These are phyloP conservation scores for Aechmea fasciata DNA, from an alignment of 176 grass and related monocot species.

Conservation along the genomic window DNA sequence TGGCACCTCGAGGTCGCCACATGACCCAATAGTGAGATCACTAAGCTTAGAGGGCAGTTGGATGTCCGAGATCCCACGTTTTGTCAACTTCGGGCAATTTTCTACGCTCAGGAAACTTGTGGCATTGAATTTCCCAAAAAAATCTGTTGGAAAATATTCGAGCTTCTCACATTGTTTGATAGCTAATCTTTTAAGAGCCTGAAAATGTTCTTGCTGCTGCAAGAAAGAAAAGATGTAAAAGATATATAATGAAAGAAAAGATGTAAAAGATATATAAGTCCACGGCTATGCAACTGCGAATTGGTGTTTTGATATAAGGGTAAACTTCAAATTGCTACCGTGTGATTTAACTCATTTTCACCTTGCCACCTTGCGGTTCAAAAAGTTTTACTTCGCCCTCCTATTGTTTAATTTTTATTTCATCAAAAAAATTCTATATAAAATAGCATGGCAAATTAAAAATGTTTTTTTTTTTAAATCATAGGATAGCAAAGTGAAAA, in stretches of 20 bases:
- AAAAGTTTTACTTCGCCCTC: too few species aligned
- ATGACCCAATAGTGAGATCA: neutral
- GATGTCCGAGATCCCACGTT: neutral
- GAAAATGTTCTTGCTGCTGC: neutral
- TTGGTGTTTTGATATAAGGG: neutral
- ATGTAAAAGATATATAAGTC: too few species aligned
- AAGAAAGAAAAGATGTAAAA: too few species aligned
- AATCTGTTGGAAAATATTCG: neutral
- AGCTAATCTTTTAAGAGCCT: neutral
- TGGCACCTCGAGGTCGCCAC: neutral
- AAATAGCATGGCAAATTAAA: too few species aligned
- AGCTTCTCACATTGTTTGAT: neutral
- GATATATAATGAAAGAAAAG: too few species aligned
- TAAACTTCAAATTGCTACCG: neutral
- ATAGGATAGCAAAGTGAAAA: too few species aligned
- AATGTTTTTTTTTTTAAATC: too few species aligned
- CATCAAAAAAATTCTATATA: too few species aligned
- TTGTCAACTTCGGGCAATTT: neutral
- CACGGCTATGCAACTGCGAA: too few species aligned
- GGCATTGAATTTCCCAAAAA: neutral
- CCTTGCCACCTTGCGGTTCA: too few species aligned
- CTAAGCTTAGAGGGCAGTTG: neutral
- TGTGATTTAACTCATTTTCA: too few species aligned
- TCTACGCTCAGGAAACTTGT: neutral
- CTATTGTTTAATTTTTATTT: too few species aligned